Percentiles rank a stretch among this genome's conserved stretches.
phyloP scores from a whole-genome alignment of 805 yeast genomes.

The Yarrowia osloensis region DNA sequence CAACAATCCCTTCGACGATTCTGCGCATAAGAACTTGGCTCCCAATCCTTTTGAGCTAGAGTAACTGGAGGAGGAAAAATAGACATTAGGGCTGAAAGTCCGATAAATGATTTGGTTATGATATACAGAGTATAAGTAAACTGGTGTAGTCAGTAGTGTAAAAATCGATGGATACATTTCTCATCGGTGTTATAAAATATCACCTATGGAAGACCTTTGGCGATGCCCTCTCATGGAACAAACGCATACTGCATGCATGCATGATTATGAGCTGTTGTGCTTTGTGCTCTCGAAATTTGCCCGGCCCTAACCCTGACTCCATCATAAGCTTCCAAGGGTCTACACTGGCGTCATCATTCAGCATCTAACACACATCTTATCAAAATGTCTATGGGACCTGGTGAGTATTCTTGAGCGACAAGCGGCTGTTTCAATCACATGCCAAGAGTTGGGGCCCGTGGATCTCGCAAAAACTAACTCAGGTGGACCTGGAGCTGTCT shows the following conservation, averaged over 20 bases:
- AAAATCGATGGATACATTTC: too few relatives aligned
- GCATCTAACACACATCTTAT: not conserved
- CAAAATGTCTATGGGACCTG: slow-evolving; percentile 28
- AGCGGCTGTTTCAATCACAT: not conserved
- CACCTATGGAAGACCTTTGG: too few relatives aligned
- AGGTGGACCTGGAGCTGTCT: slow-evolving; percentile 29
- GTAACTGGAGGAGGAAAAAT: slow-evolving; percentile 1
- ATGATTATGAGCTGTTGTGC: slow-evolving; percentile 11
- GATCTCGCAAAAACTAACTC: not conserved
- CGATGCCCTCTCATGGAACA: too few relatives aligned
- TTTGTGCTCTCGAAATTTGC: slow-evolving; percentile 3
- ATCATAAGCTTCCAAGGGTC: not conserved
- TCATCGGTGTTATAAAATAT: too few relatives aligned
- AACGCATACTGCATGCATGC: not conserved
- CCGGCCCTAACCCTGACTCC: slow-evolving; percentile 3
- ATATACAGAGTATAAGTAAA: not conserved
- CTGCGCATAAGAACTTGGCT: slow-evolving; percentile 10
- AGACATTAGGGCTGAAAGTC: not conserved
- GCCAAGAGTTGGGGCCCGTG: not conserved
- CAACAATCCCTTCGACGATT: slow-evolving; percentile 24
- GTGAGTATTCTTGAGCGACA: not conserved
- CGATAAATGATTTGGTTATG: not conserved
- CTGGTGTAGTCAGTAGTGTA: too few relatives aligned
- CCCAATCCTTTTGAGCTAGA: slow-evolving; percentile 28
- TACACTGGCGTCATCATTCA: not conserved